Evolutionary conservation across 768 basidiomycete genomes (phyloP).

Genomic region (Paxillus involutus): DNA sequence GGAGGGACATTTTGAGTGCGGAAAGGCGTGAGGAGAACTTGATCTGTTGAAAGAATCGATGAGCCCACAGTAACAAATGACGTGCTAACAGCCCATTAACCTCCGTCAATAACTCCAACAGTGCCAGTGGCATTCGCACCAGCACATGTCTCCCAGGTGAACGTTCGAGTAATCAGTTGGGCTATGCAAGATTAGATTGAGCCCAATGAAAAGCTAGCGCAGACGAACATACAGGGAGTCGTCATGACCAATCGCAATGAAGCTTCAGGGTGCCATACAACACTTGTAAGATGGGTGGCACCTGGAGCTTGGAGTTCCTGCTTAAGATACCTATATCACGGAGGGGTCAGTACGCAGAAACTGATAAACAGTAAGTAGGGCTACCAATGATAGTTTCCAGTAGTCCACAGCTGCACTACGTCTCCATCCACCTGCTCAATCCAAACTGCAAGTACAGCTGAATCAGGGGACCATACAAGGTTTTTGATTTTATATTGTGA

Average conservation of each 20-base stretch:
- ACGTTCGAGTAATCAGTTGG: constrained; percentile 56
- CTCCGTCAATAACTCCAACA: constrained; percentile 87
- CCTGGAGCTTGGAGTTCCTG: constrained; percentile 69
- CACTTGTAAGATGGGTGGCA: constrained; percentile 62
- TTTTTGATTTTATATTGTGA: constrained; percentile 78
- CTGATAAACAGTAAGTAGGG: not conserved
- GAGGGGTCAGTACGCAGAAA: constrained; percentile 5
- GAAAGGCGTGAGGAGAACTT: constrained; percentile 87
- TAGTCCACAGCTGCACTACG: constrained; percentile 92
- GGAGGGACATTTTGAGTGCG: constrained; percentile 94
- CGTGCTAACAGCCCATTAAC: constrained; percentile 43
- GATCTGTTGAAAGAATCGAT: constrained; percentile 43
- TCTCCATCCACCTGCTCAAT: constrained; percentile 68
- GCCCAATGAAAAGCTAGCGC: not conserved
- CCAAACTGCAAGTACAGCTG: constrained; percentile 84
- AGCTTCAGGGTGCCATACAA: constrained; percentile 88
- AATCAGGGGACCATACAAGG: constrained; percentile 86
- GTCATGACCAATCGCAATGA: constrained; percentile 63
- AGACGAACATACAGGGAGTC: constrained; percentile 53
- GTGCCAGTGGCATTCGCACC: constrained; percentile 82
- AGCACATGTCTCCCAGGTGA: constrained; percentile 77
- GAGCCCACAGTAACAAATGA: not conserved
- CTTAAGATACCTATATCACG: constrained; percentile 77
- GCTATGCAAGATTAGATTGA: constrained; percentile 33
- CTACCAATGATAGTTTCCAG: constrained; percentile 92